Percentiles rank a stretch among this genome's conserved stretches.
phyloP scores from a whole-genome alignment of 202 grass and related monocot species.

The Musa balbisiana region DNA sequence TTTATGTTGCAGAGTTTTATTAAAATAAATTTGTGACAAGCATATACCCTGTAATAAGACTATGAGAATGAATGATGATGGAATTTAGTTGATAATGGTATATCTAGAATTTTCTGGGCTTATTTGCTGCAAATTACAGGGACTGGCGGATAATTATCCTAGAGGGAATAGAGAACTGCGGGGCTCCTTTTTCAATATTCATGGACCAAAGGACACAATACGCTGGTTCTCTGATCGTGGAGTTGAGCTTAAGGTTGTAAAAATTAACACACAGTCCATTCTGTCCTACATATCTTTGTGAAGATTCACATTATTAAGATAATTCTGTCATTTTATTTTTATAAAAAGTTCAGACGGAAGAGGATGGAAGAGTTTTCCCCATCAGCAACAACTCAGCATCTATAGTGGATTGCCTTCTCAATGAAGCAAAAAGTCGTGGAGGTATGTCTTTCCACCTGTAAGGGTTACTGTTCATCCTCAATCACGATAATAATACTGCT shows the following conservation, averaged over 20 bases:
- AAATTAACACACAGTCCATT: not conserved
- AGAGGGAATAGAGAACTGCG: conserved; percentile 72
- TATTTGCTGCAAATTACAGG: conserved; percentile 28
- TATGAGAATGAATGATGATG: not conserved
- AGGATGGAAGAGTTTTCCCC: conserved; percentile 92
- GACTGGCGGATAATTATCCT: conserved; percentile 65
- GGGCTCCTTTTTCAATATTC: conserved; percentile 66
- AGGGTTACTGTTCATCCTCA: no score
- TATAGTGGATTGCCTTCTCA: conserved; percentile 76
- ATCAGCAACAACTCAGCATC: conserved; percentile 65
- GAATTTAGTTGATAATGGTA: not conserved
- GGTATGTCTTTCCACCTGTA: conserved; percentile 31
- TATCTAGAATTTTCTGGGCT: not conserved
- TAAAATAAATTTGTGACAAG: not conserved
- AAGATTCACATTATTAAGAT: conserved; percentile 11
- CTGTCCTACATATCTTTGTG: not conserved
- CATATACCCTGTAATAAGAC: not conserved
- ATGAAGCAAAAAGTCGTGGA: conserved; percentile 69
- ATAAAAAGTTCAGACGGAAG: conserved; percentile 42
- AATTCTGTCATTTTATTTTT: conserved; percentile 19
- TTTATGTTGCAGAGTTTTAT: conserved; percentile 6
- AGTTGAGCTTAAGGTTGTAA: conserved; percentile 73
- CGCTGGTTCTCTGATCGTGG: conserved; percentile 73
- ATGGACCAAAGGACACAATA: conserved; percentile 85
- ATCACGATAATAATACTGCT: not conserved